A percentile compares a stretch with the other conserved stretches of the same genome.
Evolutionary conservation across 2,329 filamentous ascomycete genomes (phyloP).

Genomic region (Blastomyces silverae): DNA sequence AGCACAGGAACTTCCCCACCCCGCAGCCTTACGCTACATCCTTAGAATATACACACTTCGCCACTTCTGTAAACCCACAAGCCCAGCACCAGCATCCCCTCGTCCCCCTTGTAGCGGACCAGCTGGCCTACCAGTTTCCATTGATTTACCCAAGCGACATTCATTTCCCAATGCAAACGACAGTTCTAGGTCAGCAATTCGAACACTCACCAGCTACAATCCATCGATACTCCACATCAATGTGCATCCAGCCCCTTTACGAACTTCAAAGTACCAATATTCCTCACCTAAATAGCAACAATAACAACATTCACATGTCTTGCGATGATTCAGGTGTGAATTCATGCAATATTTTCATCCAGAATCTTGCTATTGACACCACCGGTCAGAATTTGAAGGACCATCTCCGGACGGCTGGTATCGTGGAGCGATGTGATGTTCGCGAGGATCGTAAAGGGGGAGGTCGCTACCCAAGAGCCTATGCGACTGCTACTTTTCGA

Average conservation of each 20-base stretch:
- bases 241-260: slow-evolving; percentile 21
- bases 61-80: slow-evolving; percentile 13
- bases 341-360: slow-evolving; percentile 24
- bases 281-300: slow-evolving; percentile 17
- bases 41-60: slow-evolving; percentile 19
- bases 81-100: slow-evolving; percentile 17
- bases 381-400: slow-evolving; percentile 27
- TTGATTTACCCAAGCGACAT: slow-evolving; percentile 19
- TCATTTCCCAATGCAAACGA: slow-evolving; percentile 26
- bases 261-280: slow-evolving; percentile 18
- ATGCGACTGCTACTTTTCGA: slow-evolving; percentile 30
- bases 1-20: slow-evolving; percentile 16
- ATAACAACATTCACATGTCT: slow-evolving; percentile 16
- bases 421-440: slow-evolving; percentile 32
- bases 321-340: slow-evolving; percentile 6
- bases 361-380: slow-evolving; percentile 29
- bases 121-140: slow-evolving; percentile 19
- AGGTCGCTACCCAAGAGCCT: slow-evolving; percentile 22
- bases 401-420: slow-evolving; percentile 29
- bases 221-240: slow-evolving; percentile 28
- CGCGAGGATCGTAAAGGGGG: slow-evolving; percentile 24
- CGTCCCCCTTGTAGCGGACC: slow-evolving; percentile 18
- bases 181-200: slow-evolving; percentile 27
- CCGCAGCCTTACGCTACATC: slow-evolving; percentile 19
- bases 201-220: slow-evolving; percentile 27